phyloP scores from a whole-genome alignment of 495 filamentous ascomycete species.

The Trichoderma orchidacearum region DNA sequence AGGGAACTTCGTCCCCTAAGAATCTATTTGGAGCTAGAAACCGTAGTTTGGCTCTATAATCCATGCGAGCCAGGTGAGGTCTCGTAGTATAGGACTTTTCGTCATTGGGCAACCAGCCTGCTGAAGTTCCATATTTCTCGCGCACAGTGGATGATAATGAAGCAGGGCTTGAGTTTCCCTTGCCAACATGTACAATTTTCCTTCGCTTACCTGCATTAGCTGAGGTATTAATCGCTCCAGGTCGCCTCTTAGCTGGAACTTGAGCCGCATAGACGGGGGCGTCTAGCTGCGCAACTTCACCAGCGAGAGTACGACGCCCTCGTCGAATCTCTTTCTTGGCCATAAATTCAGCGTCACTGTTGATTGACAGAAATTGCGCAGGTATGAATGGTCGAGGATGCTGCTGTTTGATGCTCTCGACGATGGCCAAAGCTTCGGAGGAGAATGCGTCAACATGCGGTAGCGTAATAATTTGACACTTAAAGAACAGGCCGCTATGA shows the following conservation, averaged over 20 bases:
- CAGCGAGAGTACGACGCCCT: neutral
- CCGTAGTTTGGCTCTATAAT: neutral
- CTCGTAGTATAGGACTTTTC: neutral
- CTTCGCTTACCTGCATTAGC: neutral
- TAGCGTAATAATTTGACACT: conserved; percentile 1
- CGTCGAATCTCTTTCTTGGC: neutral
- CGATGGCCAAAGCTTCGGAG: conserved; percentile 2
- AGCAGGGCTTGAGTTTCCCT: neutral
- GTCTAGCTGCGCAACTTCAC: conserved; percentile 3
- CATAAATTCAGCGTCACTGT: neutral
- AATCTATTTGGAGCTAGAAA: neutral
- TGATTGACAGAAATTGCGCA: neutral
- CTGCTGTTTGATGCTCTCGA: conserved; percentile 3
- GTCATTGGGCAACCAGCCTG: neutral
- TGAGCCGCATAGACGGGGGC: conserved; percentile 4
- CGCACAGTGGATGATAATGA: neutral
- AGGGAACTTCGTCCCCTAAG: neutral
- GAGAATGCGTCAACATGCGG: neutral
- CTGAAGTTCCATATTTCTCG: neutral
- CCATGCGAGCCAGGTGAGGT: neutral
- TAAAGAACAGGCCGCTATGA: neutral
- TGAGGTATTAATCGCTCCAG: neutral
- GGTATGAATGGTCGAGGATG: conserved; percentile 11
- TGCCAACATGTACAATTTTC: neutral
- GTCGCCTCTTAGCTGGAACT: neutral